Evolutionary conservation across 768 basidiomycete genomes (phyloP), one percentile per base, ranked within the genome.

Genomic region (Lanmaoa rubissima): DNA sequence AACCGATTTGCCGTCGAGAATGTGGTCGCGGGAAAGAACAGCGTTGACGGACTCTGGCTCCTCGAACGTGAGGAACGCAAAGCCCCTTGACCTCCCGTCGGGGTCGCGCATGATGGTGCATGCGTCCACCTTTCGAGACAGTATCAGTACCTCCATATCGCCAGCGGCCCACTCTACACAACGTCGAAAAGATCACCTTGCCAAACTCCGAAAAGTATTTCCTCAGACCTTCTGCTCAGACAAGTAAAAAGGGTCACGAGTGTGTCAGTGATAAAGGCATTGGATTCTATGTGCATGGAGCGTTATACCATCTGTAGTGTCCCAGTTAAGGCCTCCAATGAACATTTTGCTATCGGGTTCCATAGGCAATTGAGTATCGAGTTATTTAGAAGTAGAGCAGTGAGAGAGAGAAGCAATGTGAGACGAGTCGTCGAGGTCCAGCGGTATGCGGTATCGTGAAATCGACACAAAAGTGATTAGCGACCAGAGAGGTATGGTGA

Each of bases 321-420:
- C 90, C 91, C 91, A 93, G 77, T 87, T 92, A 62, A 93, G 80
- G 67, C 91, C 91, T 65, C 91, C 91, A 72, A 93, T 86, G 78
- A 93, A 93, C 81, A 93, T 86, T 81, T 93, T 93, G 74, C 91
- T 92, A 82, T 67, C 67, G 61, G 68, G 60, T 68, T 62, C 63
- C 63, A 57, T 65, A 72, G 63, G 62, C 63, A 70, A 67, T 65
- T 48, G 68, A 48, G 58, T 63, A 60, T 59, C 58, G 63, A 66
- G 67, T 49, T 66, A 68, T 66, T 66, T 57, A 68, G 66, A 24
- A 58, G 50, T 56, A 69, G 66, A 31, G 64, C 54, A 65, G 56
- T 31, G 28, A 6, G 28, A 8, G 28, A 58, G 63, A 61, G 63
- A 57, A 63, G 63, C 54, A 65, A 68, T 31, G 63, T 57, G 68